These are phyloP conservation scores for Ceratocystis diversiconidia DNA, from an alignment of 2,329 filamentous ascomycete species.

Conservation along the genomic window DNA sequence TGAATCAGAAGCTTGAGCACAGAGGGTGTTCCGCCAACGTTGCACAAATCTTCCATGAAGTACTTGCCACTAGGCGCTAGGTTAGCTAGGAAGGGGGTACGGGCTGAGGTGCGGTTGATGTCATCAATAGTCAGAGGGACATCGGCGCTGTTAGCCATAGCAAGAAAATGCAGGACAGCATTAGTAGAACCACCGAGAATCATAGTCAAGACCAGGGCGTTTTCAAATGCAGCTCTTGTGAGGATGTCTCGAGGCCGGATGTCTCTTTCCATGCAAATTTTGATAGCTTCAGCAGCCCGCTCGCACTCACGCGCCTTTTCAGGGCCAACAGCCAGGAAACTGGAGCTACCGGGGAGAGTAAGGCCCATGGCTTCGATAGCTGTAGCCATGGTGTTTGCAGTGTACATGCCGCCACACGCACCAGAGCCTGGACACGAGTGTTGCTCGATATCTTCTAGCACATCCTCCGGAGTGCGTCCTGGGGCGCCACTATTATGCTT, in stretches of 20 bases:
- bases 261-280: constrained; percentile 64
- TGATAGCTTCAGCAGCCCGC: constrained; percentile 65
- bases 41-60: constrained; percentile 77
- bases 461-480: constrained; percentile 57
- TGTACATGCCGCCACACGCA: constrained; percentile 80
- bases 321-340: constrained; percentile 64
- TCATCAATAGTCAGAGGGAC: constrained; percentile 68
- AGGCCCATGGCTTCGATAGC: constrained; percentile 83
- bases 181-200: constrained; percentile 83
- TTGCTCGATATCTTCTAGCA: constrained; percentile 68
- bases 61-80: constrained; percentile 72
- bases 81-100: constrained; percentile 75
- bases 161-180: constrained; percentile 74
- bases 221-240: constrained; percentile 70
- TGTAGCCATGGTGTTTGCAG: constrained; percentile 85
- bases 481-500: constrained; percentile 46
- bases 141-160: constrained; percentile 76
- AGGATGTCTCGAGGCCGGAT: constrained; percentile 69
- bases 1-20: constrained; percentile 78
- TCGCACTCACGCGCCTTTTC: constrained; percentile 79
- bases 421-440: constrained; percentile 55
- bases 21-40: constrained; percentile 70
- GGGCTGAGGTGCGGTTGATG: constrained; percentile 65
- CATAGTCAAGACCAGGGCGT: constrained; percentile 82
- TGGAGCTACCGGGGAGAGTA: constrained; percentile 68